Evolutionary conservation across 805 yeast species (phyloP).

Genomic region (Candida xiaguanensis): DNA sequence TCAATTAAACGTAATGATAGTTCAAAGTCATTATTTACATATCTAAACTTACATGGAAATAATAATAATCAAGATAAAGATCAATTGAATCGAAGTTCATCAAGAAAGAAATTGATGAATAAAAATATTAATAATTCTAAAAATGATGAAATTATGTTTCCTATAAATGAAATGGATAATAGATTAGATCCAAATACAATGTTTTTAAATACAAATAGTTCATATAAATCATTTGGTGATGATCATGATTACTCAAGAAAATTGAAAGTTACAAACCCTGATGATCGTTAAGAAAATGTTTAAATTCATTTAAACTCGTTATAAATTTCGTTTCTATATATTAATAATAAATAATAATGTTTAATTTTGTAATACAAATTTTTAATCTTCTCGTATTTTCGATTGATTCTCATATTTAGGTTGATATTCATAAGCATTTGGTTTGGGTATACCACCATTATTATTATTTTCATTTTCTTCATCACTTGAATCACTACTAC

Average conservation of each 20-base stretch:
- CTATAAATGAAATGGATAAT: conserved; percentile 29
- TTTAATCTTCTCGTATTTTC: neutral
- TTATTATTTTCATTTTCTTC: conserved; percentile 29
- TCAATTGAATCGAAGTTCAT: conserved; percentile 22
- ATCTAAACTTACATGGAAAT: conserved; percentile 16
- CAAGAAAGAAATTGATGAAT: conserved; percentile 25
- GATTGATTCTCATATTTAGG: conserved; percentile 51
- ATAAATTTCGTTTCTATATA: neutral
- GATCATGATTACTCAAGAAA: conserved; percentile 33
- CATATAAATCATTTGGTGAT: conserved; percentile 30
- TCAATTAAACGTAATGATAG: conserved; percentile 31
- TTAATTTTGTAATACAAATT: neutral
- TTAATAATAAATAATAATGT: neutral
- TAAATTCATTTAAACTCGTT: neutral
- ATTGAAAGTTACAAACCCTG: conserved; percentile 26
- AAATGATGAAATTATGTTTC: conserved; percentile 24
- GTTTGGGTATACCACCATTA: conserved; percentile 26
- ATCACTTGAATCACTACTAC: conserved; percentile 23
- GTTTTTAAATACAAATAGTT: conserved; percentile 22
- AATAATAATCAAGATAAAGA: conserved; percentile 13
- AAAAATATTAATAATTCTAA: conserved; percentile 2
- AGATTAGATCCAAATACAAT: conserved; percentile 20
- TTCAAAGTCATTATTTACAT: conserved; percentile 29
- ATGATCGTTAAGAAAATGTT: neutral
- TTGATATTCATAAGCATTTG: conserved; percentile 87